A percentile compares a stretch with the other conserved stretches of the same genome.
These are phyloP conservation scores for Populus deltoides DNA, from an alignment of 345 rosid genomes.

Conservation along the genomic window DNA sequence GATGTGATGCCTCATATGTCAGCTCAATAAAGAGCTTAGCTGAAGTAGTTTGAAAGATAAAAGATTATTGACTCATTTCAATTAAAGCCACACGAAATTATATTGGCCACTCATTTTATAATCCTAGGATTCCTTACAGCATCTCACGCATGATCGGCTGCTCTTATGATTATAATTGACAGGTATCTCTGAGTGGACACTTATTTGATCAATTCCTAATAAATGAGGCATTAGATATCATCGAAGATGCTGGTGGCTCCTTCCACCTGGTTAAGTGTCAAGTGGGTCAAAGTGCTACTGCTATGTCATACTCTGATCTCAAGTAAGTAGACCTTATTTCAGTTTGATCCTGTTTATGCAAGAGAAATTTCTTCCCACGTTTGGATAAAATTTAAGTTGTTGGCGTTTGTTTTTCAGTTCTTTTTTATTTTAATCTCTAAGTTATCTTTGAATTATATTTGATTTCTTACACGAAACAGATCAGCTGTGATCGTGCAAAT, in stretches of 20 bases:
- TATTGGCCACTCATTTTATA: not conserved
- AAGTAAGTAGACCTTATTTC: slow-evolving; percentile 47
- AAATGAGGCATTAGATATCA: slow-evolving; percentile 90
- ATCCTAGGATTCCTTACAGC: not conserved
- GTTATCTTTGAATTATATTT: not conserved
- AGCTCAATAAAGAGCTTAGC: not conserved
- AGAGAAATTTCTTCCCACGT: not conserved
- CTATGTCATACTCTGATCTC: slow-evolving; percentile 79
- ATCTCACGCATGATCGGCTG: slow-evolving; percentile 10
- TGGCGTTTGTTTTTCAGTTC: not conserved
- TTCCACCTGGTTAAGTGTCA: slow-evolving; percentile 86
- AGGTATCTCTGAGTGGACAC: slow-evolving; percentile 95
- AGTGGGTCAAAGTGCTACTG: slow-evolving; percentile 70
- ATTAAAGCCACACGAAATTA: not conserved
- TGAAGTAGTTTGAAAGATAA: not conserved
- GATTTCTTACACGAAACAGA: not conserved
- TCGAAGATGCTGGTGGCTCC: slow-evolving; percentile 85
- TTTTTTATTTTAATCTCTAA: not conserved
- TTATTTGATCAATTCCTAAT: slow-evolving; percentile 84
- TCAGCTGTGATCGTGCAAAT: not conserved
- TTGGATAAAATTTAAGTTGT: not conserved
- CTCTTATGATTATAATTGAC: slow-evolving; percentile 25
- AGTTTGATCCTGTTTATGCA: not conserved
- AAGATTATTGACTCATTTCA: not conserved
- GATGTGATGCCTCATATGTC: not conserved